phyloP scores from a whole-genome alignment of 2,329 filamentous ascomycete species.

The Orbilia brochopaga region DNA sequence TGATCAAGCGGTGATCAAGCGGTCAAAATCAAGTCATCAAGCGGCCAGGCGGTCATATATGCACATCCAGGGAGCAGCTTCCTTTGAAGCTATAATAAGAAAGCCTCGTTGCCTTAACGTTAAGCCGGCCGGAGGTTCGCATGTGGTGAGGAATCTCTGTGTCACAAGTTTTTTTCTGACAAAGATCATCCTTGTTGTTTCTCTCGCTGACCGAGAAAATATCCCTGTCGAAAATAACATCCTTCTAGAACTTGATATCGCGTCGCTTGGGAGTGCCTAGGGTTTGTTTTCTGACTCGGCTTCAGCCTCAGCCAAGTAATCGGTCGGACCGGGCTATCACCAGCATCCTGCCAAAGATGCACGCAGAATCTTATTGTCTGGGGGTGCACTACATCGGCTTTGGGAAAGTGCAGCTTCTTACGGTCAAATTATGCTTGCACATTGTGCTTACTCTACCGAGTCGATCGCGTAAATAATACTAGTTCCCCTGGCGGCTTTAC shows the following conservation, averaged over 20 bases:
- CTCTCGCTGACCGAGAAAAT: too few species aligned
- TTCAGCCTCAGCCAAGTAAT: neutral
- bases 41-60: conserved; percentile 15
- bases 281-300: neutral
- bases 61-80: neutral
- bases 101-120: neutral
- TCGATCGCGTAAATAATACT: neutral
- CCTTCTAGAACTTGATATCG: conserved; percentile 5
- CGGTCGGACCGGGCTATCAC: neutral
- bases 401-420: neutral
- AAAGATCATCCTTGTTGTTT: neutral
- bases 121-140: neutral
- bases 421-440: neutral
- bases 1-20: too few species aligned
- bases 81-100: neutral
- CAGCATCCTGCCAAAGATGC: too few species aligned
- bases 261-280: neutral
- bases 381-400: neutral
- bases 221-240: neutral
- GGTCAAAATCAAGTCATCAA: conserved; percentile 1
- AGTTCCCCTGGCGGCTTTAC: neutral
- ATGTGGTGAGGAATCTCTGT: neutral
- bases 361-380: neutral
- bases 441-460: neutral
- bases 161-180: conserved; percentile 5